Evolutionary conservation across 176 grass and related monocot species (phyloP).

Genomic region (Guadua angustifolia): DNA sequence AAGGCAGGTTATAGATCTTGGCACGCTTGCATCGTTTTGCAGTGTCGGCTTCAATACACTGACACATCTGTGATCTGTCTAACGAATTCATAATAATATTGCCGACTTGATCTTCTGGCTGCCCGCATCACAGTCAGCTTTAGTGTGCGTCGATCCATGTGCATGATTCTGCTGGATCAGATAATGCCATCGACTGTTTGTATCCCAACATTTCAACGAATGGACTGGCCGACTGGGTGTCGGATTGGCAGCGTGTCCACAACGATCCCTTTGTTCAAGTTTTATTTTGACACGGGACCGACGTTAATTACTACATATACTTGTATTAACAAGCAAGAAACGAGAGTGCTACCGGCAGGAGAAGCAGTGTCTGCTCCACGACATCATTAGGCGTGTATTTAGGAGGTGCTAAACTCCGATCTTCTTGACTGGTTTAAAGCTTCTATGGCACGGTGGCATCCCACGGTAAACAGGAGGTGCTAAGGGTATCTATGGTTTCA

Average conservation of each 20-base stretch:
- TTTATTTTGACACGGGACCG: neutral
- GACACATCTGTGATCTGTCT: neutral
- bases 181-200: neutral
- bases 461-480: too few relatives aligned
- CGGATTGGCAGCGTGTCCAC: neutral
- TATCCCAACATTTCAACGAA: neutral
- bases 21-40: neutral
- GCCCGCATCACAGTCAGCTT: neutral
- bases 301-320: neutral
- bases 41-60: neutral
- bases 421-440: too few relatives aligned
- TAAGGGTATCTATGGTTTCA: too few relatives aligned
- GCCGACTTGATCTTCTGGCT: neutral
- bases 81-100: neutral
- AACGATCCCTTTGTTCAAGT: neutral
- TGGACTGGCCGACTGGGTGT: neutral
- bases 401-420: too few relatives aligned
- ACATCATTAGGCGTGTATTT: neutral
- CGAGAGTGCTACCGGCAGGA: neutral
- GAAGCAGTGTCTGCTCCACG: neutral
- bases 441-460: too few relatives aligned
- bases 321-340: neutral
- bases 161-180: neutral
- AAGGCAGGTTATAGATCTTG: constrained; percentile 1
- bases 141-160: neutral